Evolutionary conservation across 2,329 filamentous ascomycete species (phyloP), one percentile per base, ranked within the genome.

Genomic region (Colletotrichum sp.): DNA sequence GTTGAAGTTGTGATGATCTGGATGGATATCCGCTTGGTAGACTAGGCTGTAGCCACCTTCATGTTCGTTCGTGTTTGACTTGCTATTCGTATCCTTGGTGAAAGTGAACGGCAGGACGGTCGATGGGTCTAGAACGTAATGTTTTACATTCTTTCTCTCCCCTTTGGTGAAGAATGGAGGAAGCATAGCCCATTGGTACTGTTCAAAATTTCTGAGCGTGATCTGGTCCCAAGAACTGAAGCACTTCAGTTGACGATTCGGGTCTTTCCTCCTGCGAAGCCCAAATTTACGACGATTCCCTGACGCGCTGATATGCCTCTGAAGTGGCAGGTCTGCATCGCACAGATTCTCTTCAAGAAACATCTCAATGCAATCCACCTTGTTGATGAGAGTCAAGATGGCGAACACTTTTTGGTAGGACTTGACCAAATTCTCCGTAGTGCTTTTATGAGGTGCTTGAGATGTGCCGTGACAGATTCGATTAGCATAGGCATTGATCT

Each of bases 1-100:
- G 16, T 65, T 34, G 62, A 65, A 65, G 12, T 65, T 24, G 32
- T 65, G 62, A 9, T 65, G 62, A 7, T 39, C 62, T 5, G 62
- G 62, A 16, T 65, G 62, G 12, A 65, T 44, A 6, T 36, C 26
- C 0, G 24, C 62, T 28, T 28, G 18, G 7, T 8, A 65, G 5
- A 65, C 62, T 1, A 15, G 62, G 18, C 62, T 65, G 10, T 15
- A 65, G 3, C 62, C 62, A 5, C 62, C 36, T 2, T 15, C 10
- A 44, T 7, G 52, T 21, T 57, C 60, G 4, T 36, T 30, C 8
- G 9, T 16, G 7, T 10, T 28, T 1, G 30, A 28, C 4, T 32
- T 34, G 24, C 8, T 2, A 16, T 15, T 12, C 4, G 24, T 18
- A 26, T 59, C 5, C 12, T 34, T 24, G 9, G 62, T n/a, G 8